Evolutionary conservation across 75 land plant species (phyloP).

Genomic region (Chamaecyparis obtusa): DNA sequence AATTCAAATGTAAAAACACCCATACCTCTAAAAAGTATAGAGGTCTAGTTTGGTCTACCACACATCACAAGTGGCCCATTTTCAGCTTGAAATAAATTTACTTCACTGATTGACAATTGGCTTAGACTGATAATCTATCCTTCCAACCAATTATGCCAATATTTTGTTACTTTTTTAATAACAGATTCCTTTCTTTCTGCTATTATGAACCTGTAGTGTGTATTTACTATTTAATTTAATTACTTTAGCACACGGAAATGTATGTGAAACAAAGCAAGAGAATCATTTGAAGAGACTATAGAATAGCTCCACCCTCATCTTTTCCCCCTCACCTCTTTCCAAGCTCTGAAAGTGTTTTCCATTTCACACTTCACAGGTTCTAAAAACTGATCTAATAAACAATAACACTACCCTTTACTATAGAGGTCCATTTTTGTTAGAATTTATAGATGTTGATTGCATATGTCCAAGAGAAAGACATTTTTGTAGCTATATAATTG

Average conservation of each 20-base stretch:
- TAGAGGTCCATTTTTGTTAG: background rate
- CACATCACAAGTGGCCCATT: background rate
- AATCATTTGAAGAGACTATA: background rate
- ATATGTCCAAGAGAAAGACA: background rate
- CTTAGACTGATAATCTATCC: background rate
- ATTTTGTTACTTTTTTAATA: background rate
- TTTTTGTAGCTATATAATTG: background rate
- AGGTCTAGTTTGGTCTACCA: background rate
- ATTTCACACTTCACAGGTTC: background rate
- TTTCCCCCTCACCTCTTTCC: background rate
- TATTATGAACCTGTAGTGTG: background rate
- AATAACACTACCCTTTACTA: background rate
- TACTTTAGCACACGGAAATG: background rate
- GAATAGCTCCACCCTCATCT: background rate
- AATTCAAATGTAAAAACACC: background rate
- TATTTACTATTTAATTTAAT: background rate
- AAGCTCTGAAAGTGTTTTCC: background rate
- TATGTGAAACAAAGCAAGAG: background rate
- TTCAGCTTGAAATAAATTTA: too few relatives aligned
- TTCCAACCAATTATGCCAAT: background rate
- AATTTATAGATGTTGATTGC: too few relatives aligned
- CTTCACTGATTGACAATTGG: background rate
- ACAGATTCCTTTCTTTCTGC: background rate
- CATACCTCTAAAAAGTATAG: background rate
- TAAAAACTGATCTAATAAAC: background rate